Conservation (phyloP, 1,139 yeast genomes). For the Suhomyces coccinellae region DNA sequence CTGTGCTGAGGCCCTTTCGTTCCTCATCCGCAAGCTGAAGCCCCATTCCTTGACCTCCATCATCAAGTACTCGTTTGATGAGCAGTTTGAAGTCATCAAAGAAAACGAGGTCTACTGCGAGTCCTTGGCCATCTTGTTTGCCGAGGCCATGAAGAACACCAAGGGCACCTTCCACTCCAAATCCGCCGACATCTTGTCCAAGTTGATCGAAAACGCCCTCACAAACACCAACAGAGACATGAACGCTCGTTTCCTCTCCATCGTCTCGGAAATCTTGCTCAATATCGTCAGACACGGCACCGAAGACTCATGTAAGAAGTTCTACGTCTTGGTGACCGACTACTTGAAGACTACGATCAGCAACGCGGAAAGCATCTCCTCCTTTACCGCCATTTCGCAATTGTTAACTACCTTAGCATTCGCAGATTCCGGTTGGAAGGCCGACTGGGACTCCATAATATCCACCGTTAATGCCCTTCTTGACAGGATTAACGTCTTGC, state of each 20-base stretch:
- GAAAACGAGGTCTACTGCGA: slow-evolving; percentile 48
- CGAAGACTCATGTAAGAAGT: slow-evolving; percentile 49
- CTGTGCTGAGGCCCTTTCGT: slow-evolving; percentile 89
- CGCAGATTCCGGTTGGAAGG: slow-evolving; percentile 68
- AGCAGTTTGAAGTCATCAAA: slow-evolving; percentile 33
- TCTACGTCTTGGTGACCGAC: slow-evolving; percentile 40
- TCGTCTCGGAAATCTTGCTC: slow-evolving; percentile 60
- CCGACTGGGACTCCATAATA: slow-evolving; percentile 40
- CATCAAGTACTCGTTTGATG: slow-evolving; percentile 52
- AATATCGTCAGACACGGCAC: slow-evolving; percentile 65
- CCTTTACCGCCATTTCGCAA: slow-evolving; percentile 27
- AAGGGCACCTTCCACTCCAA: slow-evolving; percentile 75
- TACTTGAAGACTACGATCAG: slow-evolving; percentile 20
- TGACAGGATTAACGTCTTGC: slow-evolving; percentile 9
- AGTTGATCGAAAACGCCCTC: slow-evolving; percentile 42
- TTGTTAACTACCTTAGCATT: slow-evolving; percentile 48
- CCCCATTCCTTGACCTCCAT: slow-evolving; percentile 48
- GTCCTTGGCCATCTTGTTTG: slow-evolving; percentile 60
- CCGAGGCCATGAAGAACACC: slow-evolving; percentile 77
- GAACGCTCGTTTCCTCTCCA: slow-evolving; percentile 34
- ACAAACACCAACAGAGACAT: slow-evolving; percentile 16
- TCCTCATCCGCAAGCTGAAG: slow-evolving; percentile 70
- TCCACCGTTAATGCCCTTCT: slow-evolving; percentile 17
- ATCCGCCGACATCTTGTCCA: slow-evolving; percentile 49
- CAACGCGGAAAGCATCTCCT: slow-evolving; percentile 11